phyloP scores from a whole-genome alignment of 1,139 yeast genomes.

The Nakaseomyces sp. region DNA sequence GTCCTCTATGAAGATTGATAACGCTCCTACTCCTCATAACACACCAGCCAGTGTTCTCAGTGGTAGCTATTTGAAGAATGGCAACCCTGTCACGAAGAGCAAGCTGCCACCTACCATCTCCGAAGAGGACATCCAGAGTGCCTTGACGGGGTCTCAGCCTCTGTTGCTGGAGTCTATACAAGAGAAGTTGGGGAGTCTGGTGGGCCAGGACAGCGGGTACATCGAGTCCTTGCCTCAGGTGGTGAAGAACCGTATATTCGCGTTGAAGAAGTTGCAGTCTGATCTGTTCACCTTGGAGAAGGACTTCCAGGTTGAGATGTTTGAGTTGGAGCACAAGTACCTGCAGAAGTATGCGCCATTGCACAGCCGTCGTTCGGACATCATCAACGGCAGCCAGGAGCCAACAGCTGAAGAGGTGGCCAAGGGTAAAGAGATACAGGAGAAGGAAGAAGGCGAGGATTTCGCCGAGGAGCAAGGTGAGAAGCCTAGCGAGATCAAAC shows the following conservation, averaged over 20 bases:
- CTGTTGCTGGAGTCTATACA: slow-evolving; percentile 53
- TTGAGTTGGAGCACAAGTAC: slow-evolving; percentile 78
- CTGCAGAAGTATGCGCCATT: slow-evolving; percentile 68
- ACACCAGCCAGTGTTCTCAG: slow-evolving; percentile 82
- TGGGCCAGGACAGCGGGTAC: slow-evolving; percentile 84
- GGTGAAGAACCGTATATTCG: slow-evolving; percentile 70
- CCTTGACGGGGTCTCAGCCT: slow-evolving; percentile 21
- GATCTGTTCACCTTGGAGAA: slow-evolving; percentile 78
- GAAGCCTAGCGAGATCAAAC: slow-evolving; percentile 34
- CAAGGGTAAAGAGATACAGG: slow-evolving; percentile 60
- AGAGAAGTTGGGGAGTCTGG: slow-evolving; percentile 75
- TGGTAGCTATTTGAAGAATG: slow-evolving; percentile 61
- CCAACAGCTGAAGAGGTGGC: slow-evolving; percentile 74
- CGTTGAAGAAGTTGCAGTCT: slow-evolving; percentile 77
- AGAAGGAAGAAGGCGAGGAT: slow-evolving; percentile 39
- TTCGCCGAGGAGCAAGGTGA: slow-evolving; percentile 40
- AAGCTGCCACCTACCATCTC: slow-evolving; percentile 49
- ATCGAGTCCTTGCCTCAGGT: slow-evolving; percentile 66
- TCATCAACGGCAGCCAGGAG: slow-evolving; percentile 63
- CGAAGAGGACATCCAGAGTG: slow-evolving; percentile 43
- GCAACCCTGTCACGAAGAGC: slow-evolving; percentile 64
- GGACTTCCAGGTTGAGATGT: slow-evolving; percentile 81
- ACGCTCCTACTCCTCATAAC: slow-evolving; percentile 98
- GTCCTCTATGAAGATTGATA: slow-evolving; percentile 55
- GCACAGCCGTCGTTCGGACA: slow-evolving; percentile 62